Conservation (phyloP, 805 yeast species). For the Pichia kluyveri region DNA sequence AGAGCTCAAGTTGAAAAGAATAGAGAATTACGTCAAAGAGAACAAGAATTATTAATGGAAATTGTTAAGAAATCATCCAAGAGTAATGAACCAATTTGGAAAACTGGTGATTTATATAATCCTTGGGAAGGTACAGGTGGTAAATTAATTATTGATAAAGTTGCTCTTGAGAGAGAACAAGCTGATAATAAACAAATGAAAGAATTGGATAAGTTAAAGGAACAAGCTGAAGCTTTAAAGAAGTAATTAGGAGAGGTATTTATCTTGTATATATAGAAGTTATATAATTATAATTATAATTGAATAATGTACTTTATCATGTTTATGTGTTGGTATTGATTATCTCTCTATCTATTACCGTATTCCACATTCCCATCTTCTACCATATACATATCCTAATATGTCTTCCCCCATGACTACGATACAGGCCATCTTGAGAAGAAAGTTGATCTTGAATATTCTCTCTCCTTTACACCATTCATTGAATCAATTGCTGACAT, state of each 20-base stretch:
- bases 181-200: constrained; percentile 32
- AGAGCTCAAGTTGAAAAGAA: constrained; percentile 65
- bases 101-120: constrained; percentile 57
- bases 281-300: neutral
- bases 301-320: no score
- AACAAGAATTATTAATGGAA: constrained; percentile 62
- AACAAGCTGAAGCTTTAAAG: constrained; percentile 19
- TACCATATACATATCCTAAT: no score
- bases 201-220: constrained; percentile 33
- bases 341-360: neutral
- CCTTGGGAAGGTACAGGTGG: constrained; percentile 50
- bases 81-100: constrained; percentile 77
- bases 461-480: constrained; percentile 22
- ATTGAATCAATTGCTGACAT: constrained; percentile 79
- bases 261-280: neutral
- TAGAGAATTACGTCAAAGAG: constrained; percentile 50
- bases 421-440: constrained; percentile 13
- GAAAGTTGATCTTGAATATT: neutral
- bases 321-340: neutral
- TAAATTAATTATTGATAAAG: constrained; percentile 31
- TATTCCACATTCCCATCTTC: neutral
- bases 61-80: constrained; percentile 54
- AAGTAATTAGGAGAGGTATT: neutral
- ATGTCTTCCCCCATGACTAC: no score
- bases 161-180: constrained; percentile 37